A percentile compares a stretch with the other conserved stretches of the same genome.
phyloP scores from a whole-genome alignment of 139 green algal species.

The Tetradesmus obliquus region DNA sequence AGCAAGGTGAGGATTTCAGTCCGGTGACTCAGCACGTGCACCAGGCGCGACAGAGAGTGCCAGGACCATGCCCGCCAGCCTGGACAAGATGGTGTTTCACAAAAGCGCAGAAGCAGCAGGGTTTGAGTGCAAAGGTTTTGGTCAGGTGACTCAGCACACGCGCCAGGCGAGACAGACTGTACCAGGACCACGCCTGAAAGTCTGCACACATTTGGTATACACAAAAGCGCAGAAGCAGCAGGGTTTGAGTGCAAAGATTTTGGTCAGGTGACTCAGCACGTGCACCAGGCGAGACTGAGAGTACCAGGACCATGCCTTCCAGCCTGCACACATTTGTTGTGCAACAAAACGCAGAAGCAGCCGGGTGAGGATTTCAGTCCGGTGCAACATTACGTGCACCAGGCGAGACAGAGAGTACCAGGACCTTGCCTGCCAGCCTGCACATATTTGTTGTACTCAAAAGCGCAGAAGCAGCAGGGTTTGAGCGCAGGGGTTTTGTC shows the following conservation, averaged over 20 bases:
- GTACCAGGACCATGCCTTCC: neutral
- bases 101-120: neutral
- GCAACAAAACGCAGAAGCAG: too few species aligned
- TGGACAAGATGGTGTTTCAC: too few species aligned
- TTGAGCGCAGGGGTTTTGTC: neutral
- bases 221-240: neutral
- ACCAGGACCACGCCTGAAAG: constrained; percentile 22
- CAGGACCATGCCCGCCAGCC: neutral
- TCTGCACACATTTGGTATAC: neutral
- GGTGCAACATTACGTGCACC: constrained; percentile 14
- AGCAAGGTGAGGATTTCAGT: too few species aligned
- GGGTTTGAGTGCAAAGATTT: neutral
- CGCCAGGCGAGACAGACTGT: constrained; percentile 3
- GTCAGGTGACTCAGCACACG: constrained; percentile 14
- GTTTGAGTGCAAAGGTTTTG: too few species aligned
- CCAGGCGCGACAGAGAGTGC: too few species aligned
- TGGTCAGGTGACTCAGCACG: constrained; percentile 21
- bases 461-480: neutral
- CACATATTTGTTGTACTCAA: too few species aligned
- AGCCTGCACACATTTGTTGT: too few species aligned
- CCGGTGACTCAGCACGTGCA: neutral
- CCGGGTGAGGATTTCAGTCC: too few species aligned
- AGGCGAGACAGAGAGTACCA: constrained; percentile 30
- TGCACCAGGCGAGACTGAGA: neutral
- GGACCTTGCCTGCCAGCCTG: constrained; percentile 25